Evolutionary conservation across 495 filamentous ascomycete species (phyloP).

Genomic region (Hypoxylon lienhwacheense): DNA sequence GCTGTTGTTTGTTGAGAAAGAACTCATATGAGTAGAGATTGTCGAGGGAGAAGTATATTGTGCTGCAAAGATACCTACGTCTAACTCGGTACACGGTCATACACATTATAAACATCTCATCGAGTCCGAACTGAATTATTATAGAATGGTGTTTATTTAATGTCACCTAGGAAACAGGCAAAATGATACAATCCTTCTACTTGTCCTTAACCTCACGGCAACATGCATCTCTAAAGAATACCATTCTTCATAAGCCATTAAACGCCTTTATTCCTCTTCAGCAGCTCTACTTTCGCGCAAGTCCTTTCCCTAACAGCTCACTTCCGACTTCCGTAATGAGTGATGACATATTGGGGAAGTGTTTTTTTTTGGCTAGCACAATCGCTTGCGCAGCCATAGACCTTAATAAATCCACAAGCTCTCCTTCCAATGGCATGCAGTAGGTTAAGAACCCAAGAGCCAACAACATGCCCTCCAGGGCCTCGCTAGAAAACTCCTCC

Average conservation of each 20-base stretch:
- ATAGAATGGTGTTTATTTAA: no score
- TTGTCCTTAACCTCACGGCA: no score
- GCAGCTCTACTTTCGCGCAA: constrained; percentile 29
- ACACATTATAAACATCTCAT: no score
- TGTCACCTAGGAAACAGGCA: no score
- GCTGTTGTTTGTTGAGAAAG: no score
- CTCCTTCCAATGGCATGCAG: constrained; percentile 64
- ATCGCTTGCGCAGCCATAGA: constrained; percentile 68
- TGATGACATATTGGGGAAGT: constrained; percentile 55
- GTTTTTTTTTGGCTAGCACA: constrained; percentile 56
- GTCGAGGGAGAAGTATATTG: no score
- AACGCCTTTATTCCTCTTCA: background rate
- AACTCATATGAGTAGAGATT: no score
- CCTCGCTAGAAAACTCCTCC: constrained; percentile 69
- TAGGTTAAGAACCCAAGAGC: constrained; percentile 76
- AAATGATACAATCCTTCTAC: no score
- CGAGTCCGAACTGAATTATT: no score
- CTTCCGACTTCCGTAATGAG: constrained; percentile 62
- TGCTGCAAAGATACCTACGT: no score
- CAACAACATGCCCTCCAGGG: constrained; percentile 68
- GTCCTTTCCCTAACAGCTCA: constrained; percentile 47
- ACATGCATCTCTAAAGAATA: background rate
- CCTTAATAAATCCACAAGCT: constrained; percentile 72
- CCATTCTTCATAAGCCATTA: background rate
- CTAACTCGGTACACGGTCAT: no score